These are phyloP conservation scores for Talaromyces atroroseus DNA, from an alignment of 2,329 filamentous ascomycete genomes.

Conservation along the genomic window DNA sequence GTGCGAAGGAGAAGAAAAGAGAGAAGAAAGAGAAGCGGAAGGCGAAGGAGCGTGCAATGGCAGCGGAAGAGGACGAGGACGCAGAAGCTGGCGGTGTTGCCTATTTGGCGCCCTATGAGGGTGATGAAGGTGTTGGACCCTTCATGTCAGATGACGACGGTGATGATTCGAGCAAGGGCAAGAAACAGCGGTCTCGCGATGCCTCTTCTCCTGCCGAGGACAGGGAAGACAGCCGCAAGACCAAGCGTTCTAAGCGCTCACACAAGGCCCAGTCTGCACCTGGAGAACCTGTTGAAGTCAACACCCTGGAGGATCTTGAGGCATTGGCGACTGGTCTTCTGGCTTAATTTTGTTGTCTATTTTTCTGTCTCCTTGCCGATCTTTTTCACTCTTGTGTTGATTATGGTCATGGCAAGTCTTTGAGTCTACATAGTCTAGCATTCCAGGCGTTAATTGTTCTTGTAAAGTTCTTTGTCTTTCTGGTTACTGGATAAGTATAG, in stretches of 20 bases:
- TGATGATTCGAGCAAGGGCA: constrained; percentile 32
- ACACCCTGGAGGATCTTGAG: constrained; percentile 45
- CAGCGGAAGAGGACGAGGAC: constrained; percentile 29
- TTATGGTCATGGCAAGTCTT: not conserved
- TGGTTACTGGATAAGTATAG: not conserved
- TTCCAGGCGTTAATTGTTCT: not conserved
- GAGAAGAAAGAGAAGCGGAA: constrained; percentile 45
- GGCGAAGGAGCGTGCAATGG: constrained; percentile 33
- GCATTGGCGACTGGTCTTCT: constrained; percentile 42
- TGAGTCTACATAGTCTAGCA: not conserved
- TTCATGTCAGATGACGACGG: constrained; percentile 17
- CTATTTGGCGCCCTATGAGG: constrained; percentile 21
- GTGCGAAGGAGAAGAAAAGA: constrained; percentile 66
- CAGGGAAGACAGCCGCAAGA: constrained; percentile 21
- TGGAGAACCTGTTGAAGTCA: constrained; percentile 27
- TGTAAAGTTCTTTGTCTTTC: not conserved
- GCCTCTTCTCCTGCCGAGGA: constrained; percentile 23
- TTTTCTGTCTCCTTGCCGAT: constrained; percentile 11
- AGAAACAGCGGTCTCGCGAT: constrained; percentile 35
- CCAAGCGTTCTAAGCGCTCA: constrained; percentile 21
- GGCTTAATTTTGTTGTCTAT: constrained; percentile 20
- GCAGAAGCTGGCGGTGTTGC: constrained; percentile 17
- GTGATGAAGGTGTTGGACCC: constrained; percentile 17
- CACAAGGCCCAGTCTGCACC: constrained; percentile 13
- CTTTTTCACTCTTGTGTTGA: too few relatives aligned